Evolutionary conservation across 345 rosid genomes (phyloP), one percentile per base, ranked within the genome.

Genomic region (Rhodamnia rubescens): DNA sequence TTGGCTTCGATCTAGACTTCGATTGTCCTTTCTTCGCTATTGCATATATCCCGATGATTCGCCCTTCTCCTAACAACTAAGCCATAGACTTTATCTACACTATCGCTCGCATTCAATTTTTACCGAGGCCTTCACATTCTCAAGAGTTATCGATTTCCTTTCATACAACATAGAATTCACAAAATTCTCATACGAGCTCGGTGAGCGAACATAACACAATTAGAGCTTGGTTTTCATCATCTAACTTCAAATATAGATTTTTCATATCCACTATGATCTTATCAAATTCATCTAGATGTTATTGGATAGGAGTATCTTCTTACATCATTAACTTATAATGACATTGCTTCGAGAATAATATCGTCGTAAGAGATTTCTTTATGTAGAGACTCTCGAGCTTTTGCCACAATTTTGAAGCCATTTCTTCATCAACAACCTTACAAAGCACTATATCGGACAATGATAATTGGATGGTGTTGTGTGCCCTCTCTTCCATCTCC

Each of bases 1-100:
- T 12, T 0, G 0, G 69, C 69, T 2, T 2, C 12, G 1, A 58
- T 0, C 4, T n/a, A 58, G 69, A 58, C 16, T 58, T n/a, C 7
- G 8, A 58, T n/a, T 7, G 13, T 16, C 69, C 27, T 58, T n/a
- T 58, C n/a, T 18, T 58, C n/a, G n/a, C n/a, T 58, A 58, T 11
- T n/a, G 32, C 14, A 16, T 27, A 14, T n/a, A 58, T 58, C 0
- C 0, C 14, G 8, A 58, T n/a, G 8, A n/a, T 58, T 58, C 18
- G 1, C n/a, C 4, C 1, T 58, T 58, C 32, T 4, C 36, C 27
- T 58, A n/a, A 58, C 69, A 58, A 58, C 32, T 12, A n/a, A 12
- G 32, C 32, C 32, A 58, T 58, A 8, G 0, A 3, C 32, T 58
- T 58, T n/a, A 12, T 7, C 6, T 11, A 2, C 4, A 1, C 69